Conservation (phyloP, 805 yeast species). For the Candida silvicultrix region DNA sequence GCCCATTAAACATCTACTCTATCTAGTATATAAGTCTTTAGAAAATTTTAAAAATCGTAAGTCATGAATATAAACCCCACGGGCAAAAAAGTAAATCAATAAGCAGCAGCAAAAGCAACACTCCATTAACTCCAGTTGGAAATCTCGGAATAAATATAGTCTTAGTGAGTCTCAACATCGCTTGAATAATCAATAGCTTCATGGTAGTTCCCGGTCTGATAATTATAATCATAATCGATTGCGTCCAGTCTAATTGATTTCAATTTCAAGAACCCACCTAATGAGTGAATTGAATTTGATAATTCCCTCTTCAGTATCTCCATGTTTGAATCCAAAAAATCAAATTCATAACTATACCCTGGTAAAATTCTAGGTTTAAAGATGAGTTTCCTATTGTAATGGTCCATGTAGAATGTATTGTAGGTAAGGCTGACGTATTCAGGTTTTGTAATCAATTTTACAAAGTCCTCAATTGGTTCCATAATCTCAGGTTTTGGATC, state of each 20-base stretch:
- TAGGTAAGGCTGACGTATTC: slow-evolving; percentile 21
- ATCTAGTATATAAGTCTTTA: too few relatives aligned
- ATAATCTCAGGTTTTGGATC: slow-evolving; percentile 1
- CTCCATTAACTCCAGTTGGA: too few relatives aligned
- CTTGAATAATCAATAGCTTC: slow-evolving; percentile 8
- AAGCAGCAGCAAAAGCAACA: too few relatives aligned
- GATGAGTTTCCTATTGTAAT: slow-evolving; percentile 11
- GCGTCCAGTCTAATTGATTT: slow-evolving; percentile 26
- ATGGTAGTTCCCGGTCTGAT: slow-evolving; percentile 15
- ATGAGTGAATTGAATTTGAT: slow-evolving; percentile 3
- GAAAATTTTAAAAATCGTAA: too few relatives aligned
- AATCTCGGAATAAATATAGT: background rate
- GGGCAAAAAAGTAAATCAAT: too few relatives aligned
- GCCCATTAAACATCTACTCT: too few relatives aligned
- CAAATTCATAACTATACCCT: slow-evolving; percentile 18
- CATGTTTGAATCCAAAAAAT: slow-evolving; percentile 9
- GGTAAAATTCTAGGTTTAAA: slow-evolving; percentile 21
- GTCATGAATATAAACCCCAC: too few relatives aligned
- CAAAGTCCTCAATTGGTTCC: slow-evolving; percentile 12
- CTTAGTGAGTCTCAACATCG: background rate
- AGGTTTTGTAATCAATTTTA: slow-evolving; percentile 15
- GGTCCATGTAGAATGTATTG: slow-evolving; percentile 15
- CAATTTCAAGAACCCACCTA: slow-evolving; percentile 18
- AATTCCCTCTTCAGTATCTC: slow-evolving; percentile 7
- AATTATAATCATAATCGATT: slow-evolving; percentile 30